phyloP scores from a whole-genome alignment of 495 filamentous ascomycete species.

The Aspergillus sclerotiicarbonarius region DNA sequence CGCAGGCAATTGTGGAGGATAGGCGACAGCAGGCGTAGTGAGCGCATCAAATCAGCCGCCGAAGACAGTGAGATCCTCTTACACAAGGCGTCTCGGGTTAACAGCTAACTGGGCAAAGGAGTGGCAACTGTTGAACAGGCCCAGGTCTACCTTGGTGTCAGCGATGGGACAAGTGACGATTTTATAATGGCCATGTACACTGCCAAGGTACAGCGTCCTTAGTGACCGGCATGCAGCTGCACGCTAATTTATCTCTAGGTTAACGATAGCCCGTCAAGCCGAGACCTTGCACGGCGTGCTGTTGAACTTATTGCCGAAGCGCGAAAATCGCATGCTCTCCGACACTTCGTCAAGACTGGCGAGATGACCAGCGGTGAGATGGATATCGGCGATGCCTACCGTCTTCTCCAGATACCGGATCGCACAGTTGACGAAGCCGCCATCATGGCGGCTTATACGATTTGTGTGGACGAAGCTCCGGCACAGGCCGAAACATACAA shows the following conservation, averaged over 20 bases:
- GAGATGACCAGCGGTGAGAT: constrained; percentile 51
- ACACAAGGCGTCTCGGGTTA: background rate
- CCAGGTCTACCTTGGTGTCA: constrained; percentile 54
- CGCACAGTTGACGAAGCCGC: constrained; percentile 49
- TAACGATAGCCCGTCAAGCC: constrained; percentile 47
- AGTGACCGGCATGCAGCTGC: background rate
- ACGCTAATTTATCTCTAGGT: constrained; percentile 24
- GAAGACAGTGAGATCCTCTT: constrained; percentile 46
- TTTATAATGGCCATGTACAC: constrained; percentile 59
- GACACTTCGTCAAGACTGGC: constrained; percentile 56
- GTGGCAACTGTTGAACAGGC: constrained; percentile 64
- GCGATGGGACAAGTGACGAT: constrained; percentile 52
- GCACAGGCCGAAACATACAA: constrained; percentile 46
- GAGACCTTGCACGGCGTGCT: constrained; percentile 51
- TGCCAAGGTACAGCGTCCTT: constrained; percentile 44
- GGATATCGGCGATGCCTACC: constrained; percentile 58
- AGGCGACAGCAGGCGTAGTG: constrained; percentile 49
- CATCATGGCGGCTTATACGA: constrained; percentile 51
- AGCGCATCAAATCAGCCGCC: constrained; percentile 53
- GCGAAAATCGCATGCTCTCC: constrained; percentile 53
- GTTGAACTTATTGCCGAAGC: constrained; percentile 55
- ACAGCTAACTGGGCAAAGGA: constrained; percentile 29
- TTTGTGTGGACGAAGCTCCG: constrained; percentile 49
- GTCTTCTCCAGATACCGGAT: constrained; percentile 53
- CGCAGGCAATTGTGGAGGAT: constrained; percentile 56